Conservation (phyloP, 208 protist genomes). For the Acanthamoeba healyi region DNA sequence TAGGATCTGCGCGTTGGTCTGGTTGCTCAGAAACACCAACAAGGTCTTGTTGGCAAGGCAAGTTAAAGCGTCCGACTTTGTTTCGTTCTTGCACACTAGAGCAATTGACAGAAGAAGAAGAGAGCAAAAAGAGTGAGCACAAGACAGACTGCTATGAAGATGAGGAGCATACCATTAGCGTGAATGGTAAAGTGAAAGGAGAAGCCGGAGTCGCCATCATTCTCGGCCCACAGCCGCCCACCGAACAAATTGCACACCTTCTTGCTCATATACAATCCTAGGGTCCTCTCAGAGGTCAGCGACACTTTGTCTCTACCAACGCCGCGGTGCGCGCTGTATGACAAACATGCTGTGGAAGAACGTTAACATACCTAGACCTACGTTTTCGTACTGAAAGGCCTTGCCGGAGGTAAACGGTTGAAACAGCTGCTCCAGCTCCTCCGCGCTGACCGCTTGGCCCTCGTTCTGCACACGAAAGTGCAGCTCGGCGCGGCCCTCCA, state of each 20-base stretch:
- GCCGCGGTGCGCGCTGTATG: too few relatives aligned
- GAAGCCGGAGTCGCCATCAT: background rate
- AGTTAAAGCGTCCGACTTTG: too few relatives aligned
- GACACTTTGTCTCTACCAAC: too few relatives aligned
- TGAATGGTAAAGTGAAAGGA: slow-evolving; percentile 31
- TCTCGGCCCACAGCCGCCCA: slow-evolving; percentile 15
- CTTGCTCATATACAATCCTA: slow-evolving; percentile 38
- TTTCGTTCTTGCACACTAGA: background rate
- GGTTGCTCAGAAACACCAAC: background rate
- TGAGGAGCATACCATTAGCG: background rate
- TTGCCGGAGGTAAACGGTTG: slow-evolving; percentile 37
- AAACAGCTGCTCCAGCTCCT: slow-evolving; percentile 23
- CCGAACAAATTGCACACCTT: slow-evolving; percentile 49
- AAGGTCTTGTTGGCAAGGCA: background rate
- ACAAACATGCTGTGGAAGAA: too few relatives aligned
- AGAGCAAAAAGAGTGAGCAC: too few relatives aligned
- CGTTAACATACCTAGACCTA: background rate
- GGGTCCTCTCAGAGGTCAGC: too few relatives aligned
- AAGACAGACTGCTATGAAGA: background rate
- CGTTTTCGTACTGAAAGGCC: slow-evolving; percentile 37
- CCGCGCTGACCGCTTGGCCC: background rate
- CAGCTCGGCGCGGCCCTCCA: background rate
- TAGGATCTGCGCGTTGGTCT: background rate
- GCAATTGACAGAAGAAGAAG: too few relatives aligned
- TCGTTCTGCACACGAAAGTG: slow-evolving; percentile 40